Evolutionary conservation across 805 yeast species (phyloP), one percentile per base, ranked within the genome.

Genomic region (Dipodascopsis tothii): DNA sequence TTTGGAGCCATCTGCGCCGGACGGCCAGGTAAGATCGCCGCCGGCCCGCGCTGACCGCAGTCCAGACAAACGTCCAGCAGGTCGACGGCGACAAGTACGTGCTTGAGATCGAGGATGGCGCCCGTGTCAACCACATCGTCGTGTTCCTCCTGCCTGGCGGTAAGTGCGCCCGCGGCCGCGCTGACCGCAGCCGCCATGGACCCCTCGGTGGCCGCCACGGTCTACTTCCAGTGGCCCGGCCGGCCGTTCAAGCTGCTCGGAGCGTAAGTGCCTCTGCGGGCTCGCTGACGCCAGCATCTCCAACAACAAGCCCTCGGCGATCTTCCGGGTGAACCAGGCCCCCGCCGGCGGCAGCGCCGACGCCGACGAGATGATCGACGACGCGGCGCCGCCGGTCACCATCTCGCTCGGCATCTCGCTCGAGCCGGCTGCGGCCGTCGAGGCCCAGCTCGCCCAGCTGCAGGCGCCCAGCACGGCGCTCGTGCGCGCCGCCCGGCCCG

Each of bases 121-220:
- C 81, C 5, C 73, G 71, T 37, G 71, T 82, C 35, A 81, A 87
- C 36, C 94, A 86, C 60, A 71, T 92, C 33, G 83, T 95, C 0
- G 68, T 92, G 3, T 92, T 92, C 60, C 66, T 88, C 39, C 71
- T 92, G 1, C 98, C 99, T 0, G 84, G 85, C 50, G 75, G 83
- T 3, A 40, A 14, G n/a, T 9, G 5, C 30, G 6, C 11, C n/a
- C 11, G 21, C 3, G 21, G 14, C 19, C n/a, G 2, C 23, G 1
- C 25, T 28, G 16, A 22, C 23, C 33, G n/a, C 35, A 57, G 65
- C 59, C 9, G 51, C 41, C 5, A 46, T 69, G 2, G 95, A 88
- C 43, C 74, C 76, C 1, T 74, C 74, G 37, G 81, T 70, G 55
- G 78, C 90, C 1, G 97, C 96, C 0, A 71, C 90, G 34, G 84